phyloP scores from a whole-genome alignment of 2,329 filamentous ascomycete genomes.

The Paecilomyces variotii region DNA sequence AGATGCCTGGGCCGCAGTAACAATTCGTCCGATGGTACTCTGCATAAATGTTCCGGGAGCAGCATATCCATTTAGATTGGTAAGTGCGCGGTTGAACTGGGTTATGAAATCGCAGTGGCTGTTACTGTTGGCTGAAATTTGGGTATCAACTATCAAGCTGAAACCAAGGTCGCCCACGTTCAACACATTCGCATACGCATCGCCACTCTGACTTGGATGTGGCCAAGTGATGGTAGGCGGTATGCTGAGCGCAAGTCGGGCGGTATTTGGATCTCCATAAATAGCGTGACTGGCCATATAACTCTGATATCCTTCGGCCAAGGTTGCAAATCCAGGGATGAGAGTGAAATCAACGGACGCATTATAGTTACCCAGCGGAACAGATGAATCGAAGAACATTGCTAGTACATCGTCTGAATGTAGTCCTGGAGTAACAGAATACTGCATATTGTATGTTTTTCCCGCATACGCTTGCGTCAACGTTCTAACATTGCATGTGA shows the following conservation, averaged over 20 bases:
- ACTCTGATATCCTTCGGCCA: slow-evolving; percentile 30
- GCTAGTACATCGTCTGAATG: slow-evolving; percentile 36
- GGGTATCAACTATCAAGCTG: slow-evolving; percentile 20
- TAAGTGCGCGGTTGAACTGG: background rate
- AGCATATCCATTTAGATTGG: background rate
- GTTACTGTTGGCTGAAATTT: slow-evolving; percentile 7
- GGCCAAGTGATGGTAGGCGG: slow-evolving; percentile 29
- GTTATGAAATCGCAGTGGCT: background rate
- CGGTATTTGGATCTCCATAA: slow-evolving; percentile 34
- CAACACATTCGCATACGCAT: slow-evolving; percentile 22
- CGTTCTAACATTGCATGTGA: slow-evolving; percentile 19
- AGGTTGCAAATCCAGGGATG: slow-evolving; percentile 24
- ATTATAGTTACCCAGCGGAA: slow-evolving; percentile 19
- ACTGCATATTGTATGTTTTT: slow-evolving; percentile 35
- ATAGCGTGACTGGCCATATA: slow-evolving; percentile 36
- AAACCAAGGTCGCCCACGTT: slow-evolving; percentile 28
- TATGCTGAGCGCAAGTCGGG: slow-evolving; percentile 13
- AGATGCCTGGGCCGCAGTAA: background rate
- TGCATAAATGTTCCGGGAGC: background rate
- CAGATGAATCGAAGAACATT: slow-evolving; percentile 30
- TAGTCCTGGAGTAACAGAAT: slow-evolving; percentile 31
- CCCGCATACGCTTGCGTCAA: slow-evolving; percentile 30
- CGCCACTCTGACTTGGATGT: slow-evolving; percentile 17
- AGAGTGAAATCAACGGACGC: slow-evolving; percentile 8
- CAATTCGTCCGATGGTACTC: background rate